A percentile compares a stretch with the other conserved stretches of the same genome.
These are phyloP conservation scores for Saccharomyces hybrid DNA, from an alignment of 1,139 yeast species.

Conservation along the genomic window DNA sequence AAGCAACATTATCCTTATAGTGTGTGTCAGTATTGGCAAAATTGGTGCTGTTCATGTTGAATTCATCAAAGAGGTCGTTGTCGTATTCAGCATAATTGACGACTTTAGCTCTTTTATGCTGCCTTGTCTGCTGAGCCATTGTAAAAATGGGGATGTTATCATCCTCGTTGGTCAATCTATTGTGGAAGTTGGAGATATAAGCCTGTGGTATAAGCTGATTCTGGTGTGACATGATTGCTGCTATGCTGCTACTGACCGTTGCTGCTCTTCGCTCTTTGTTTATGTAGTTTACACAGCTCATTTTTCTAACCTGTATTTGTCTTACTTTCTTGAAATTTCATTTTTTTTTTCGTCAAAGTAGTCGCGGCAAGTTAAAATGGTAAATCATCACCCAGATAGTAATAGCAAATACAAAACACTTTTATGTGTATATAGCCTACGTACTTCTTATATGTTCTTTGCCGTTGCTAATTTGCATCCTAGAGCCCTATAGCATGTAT, in stretches of 20 bases:
- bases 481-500: neutral
- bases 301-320: neutral
- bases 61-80: conserved; percentile 61
- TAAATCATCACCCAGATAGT: neutral
- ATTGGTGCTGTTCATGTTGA: conserved; percentile 31
- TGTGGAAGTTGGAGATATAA: conserved; percentile 57
- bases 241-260: neutral
- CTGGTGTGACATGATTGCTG: neutral
- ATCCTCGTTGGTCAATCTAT: conserved; percentile 45
- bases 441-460: neutral
- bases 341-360: neutral
- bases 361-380: neutral
- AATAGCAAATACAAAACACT: neutral
- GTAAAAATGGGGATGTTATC: conserved; percentile 63
- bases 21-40: conserved; percentile 14
- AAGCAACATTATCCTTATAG: conserved; percentile 14
- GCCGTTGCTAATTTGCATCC: neutral
- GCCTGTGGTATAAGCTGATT: conserved; percentile 51
- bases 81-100: conserved; percentile 86
- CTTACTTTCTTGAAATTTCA: neutral
- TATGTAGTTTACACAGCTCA: neutral
- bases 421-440: neutral
- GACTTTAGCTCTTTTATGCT: conserved; percentile 68
- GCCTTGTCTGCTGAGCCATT: conserved; percentile 67
- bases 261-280: neutral